These are phyloP conservation scores for Gossypium turneri DNA, from an alignment of 345 rosid species.

Conservation along the genomic window DNA sequence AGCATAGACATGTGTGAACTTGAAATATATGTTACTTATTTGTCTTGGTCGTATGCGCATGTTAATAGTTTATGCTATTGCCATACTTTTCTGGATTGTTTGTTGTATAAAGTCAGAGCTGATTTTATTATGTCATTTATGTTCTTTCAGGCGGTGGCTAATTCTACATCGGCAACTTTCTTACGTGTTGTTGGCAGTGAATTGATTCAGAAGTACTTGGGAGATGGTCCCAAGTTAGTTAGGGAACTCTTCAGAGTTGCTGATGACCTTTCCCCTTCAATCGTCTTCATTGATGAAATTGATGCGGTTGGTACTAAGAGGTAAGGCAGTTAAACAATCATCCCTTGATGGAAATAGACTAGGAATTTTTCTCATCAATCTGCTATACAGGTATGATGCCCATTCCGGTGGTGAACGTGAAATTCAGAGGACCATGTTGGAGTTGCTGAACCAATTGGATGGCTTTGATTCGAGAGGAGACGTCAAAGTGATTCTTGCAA, in stretches of 20 bases:
- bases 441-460: conserved; percentile 85
- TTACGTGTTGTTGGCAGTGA: conserved; percentile 98
- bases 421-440: conserved; percentile 99
- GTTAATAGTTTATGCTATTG: neutral
- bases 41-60: neutral
- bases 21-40: neutral
- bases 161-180: conserved; percentile 98
- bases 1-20: neutral
- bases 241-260: conserved; percentile 98
- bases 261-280: conserved; percentile 92
- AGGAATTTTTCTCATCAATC: neutral
- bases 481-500: conserved; percentile 94
- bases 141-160: conserved; percentile 77
- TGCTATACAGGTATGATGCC: conserved; percentile 69
- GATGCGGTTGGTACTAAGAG: conserved; percentile 98
- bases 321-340: conserved; percentile 30
- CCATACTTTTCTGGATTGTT: too few relatives aligned
- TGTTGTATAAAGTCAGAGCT: neutral
- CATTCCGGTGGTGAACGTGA: conserved; percentile 98
- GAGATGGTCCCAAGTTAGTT: conserved; percentile 95
- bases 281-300: conserved; percentile 95
- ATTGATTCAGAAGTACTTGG: conserved; percentile 90
- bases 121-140: conserved; percentile 6
- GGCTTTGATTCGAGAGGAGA: conserved; percentile 98
- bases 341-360: neutral